Conservation (phyloP, 148 eudicot species). For the Rhododendron ferrugineum region DNA sequence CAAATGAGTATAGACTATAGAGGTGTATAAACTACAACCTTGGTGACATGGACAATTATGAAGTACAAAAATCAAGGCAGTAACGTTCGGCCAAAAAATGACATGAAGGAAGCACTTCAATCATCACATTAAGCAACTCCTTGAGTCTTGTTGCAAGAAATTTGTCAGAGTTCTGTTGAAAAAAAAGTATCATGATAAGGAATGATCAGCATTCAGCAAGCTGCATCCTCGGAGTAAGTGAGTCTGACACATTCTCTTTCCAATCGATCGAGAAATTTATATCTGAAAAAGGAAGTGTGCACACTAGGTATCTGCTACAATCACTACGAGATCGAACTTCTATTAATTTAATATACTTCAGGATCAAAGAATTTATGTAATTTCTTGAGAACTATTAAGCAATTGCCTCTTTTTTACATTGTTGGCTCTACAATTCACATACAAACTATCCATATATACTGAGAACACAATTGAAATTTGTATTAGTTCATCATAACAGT, state of each 20-base stretch:
- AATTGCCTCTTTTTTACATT: neutral
- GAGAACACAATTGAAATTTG: neutral
- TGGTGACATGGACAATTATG: conserved; percentile 57
- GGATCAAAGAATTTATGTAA: neutral
- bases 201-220: neutral
- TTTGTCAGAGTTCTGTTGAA: conserved; percentile 47
- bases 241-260: neutral
- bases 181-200: neutral
- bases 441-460: neutral
- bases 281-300: neutral
- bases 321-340: neutral
- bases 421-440: neutral
- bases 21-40: too few relatives aligned
- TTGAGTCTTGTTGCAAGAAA: conserved; percentile 56
- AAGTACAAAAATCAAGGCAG: conserved; percentile 81
- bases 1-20: too few relatives aligned
- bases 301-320: neutral
- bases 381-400: neutral
- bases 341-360: neutral
- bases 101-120: conserved; percentile 65
- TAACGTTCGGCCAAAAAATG: conserved; percentile 90
- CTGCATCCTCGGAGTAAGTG: neutral
- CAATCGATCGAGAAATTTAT: neutral
- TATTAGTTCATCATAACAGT: neutral
- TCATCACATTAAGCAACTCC: conserved; percentile 64